Evolutionary conservation across 768 basidiomycete genomes (phyloP), one percentile per base, ranked within the genome.

Genomic region (Lyophyllum atratum): DNA sequence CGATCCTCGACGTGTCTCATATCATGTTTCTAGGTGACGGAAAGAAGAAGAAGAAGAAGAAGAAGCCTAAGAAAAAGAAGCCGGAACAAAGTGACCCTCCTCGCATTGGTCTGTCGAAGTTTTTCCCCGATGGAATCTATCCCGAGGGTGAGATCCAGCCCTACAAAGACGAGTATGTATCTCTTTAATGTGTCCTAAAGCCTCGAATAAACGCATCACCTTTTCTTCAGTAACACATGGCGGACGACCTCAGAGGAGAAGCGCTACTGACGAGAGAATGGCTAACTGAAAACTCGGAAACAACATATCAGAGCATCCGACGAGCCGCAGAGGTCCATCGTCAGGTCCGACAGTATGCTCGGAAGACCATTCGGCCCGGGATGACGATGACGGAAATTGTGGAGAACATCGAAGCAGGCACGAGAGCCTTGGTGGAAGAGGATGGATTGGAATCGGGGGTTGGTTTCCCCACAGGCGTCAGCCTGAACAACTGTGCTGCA

Each of bases 391-490:
- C 87, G 1, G 91, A 96, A 64, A 97, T 99, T 62, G 95, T 87
- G 29, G 87, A 98, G 58, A 81, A 86, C 64, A 95, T 99, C 66
- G 97, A 99, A 73, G 87, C 95, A 64, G 90, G 92, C 9, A 93
- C 90, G 24, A 82, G 97, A 49, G 87, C 94, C 1, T 75, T 98
- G 29, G 95, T 96, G 0, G 97, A 98, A 73, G 95, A 91, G 74
- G 85, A 87, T 61, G 94, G 93, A 10, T 70, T 93, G 52, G 85
- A 94, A 56, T 76, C 84, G 39, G 97, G 97, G 2, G 80, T 99
- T 60, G 97, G 95, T 1, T 99, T 99, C 75, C 97, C 97, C 26
- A 98, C 96, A 9, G 97, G 97, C 34, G 76, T 98, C 61, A 95
- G 89, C 72, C 72, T 94, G 62, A 99, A 99, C 70, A 79, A 97